phyloP scores from a whole-genome alignment of 768 basidiomycete genomes.

The Xerocomellus amylosporus region DNA sequence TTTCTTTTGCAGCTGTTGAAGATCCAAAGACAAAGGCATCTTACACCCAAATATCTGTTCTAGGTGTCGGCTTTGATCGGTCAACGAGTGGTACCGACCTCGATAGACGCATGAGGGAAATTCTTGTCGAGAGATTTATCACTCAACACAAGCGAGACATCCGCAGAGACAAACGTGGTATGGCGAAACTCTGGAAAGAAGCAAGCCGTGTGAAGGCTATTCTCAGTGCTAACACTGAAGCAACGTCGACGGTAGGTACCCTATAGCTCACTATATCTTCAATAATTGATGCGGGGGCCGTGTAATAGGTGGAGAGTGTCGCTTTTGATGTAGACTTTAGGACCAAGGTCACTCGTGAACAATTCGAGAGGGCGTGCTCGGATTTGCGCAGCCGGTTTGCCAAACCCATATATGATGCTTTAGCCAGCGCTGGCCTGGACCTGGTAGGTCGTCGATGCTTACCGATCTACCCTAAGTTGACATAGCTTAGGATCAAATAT shows the following conservation, averaged over 20 bases:
- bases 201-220: slow-evolving; percentile 88
- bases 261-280: not conserved
- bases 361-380: slow-evolving; percentile 73
- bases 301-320: slow-evolving; percentile 73
- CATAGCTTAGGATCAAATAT: slow-evolving; percentile 64
- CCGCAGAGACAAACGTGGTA: slow-evolving; percentile 71
- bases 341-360: slow-evolving; percentile 67
- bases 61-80: slow-evolving; percentile 82
- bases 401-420: slow-evolving; percentile 71
- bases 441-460: slow-evolving; percentile 44
- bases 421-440: slow-evolving; percentile 61
- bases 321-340: slow-evolving; percentile 91
- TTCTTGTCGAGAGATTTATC: slow-evolving; percentile 75
- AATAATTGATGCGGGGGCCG: not conserved
- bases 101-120: slow-evolving; percentile 77
- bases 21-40: slow-evolving; percentile 47
- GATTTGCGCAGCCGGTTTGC: slow-evolving; percentile 64
- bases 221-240: slow-evolving; percentile 88
- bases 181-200: slow-evolving; percentile 95
- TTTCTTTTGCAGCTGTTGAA: slow-evolving; percentile 54
- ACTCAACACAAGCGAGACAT: slow-evolving; percentile 66
- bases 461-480: not conserved
- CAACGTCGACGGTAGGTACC: slow-evolving; percentile 58
- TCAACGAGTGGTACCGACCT: slow-evolving; percentile 78
- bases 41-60: slow-evolving; percentile 71